Evolutionary conservation across 192 early-diverging fungal genomes (phyloP).

Genomic region (Entomortierella parvispora): DNA sequence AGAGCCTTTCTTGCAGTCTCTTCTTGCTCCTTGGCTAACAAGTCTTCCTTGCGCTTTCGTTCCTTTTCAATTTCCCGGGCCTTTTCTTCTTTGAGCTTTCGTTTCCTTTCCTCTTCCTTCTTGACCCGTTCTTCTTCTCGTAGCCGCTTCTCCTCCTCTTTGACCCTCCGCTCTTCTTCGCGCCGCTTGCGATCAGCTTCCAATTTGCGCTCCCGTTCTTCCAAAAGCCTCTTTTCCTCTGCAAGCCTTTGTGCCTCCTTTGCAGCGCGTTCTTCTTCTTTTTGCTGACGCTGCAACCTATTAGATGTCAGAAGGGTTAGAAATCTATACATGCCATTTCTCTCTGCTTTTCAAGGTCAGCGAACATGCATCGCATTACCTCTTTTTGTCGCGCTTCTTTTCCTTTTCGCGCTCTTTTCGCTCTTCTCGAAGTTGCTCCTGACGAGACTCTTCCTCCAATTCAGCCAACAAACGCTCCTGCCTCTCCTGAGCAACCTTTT

Average conservation of each 20-base stretch:
- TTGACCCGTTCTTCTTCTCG: slow-evolving; percentile 61
- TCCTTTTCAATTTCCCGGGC: slow-evolving; percentile 63
- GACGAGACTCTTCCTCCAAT: slow-evolving; percentile 86
- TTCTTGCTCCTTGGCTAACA: slow-evolving; percentile 41
- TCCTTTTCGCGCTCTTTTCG: slow-evolving; percentile 73
- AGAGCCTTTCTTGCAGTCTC: slow-evolving; percentile 7
- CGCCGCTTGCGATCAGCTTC: slow-evolving; percentile 71
- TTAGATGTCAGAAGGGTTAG: not conserved
- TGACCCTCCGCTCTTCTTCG: slow-evolving; percentile 68
- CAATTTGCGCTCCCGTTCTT: slow-evolving; percentile 60
- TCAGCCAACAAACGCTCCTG: slow-evolving; percentile 89
- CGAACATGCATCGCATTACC: too few species aligned
- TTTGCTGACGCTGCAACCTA: slow-evolving; percentile 77
- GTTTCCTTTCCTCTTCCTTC: slow-evolving; percentile 61
- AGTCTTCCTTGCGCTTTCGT: slow-evolving; percentile 56
- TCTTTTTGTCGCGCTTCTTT: slow-evolving; percentile 80
- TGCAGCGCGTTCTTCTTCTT: slow-evolving; percentile 70
- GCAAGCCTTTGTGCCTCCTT: slow-evolving; percentile 66
- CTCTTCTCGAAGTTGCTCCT: slow-evolving; percentile 64
- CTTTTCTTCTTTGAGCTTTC: slow-evolving; percentile 62
- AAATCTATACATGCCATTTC: too few species aligned
- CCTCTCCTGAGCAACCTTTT: slow-evolving; percentile 92
- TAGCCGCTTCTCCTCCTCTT: slow-evolving; percentile 64
- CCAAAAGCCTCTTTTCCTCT: slow-evolving; percentile 52
- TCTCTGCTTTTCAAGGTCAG: too few species aligned